Evolutionary conservation across 805 yeast genomes (phyloP).

Genomic region (Clavispora phyllophila): DNA sequence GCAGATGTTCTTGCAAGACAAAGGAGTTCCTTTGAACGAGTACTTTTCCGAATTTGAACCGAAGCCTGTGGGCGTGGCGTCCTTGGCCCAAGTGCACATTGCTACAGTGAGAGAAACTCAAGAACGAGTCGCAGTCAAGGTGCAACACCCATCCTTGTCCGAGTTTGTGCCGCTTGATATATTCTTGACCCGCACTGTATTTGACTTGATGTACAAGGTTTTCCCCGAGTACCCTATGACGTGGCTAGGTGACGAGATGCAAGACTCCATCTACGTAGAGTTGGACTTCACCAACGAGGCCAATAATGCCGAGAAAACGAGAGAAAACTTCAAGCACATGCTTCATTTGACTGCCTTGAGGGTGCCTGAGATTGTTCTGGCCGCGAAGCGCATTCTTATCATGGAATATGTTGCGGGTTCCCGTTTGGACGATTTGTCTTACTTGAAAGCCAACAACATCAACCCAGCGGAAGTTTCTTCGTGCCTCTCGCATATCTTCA

Average conservation of each 20-base stretch:
- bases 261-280: slow-evolving; percentile 83
- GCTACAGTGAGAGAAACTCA: slow-evolving; percentile 59
- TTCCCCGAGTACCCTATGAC: slow-evolving; percentile 92
- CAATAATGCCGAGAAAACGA: slow-evolving; percentile 67
- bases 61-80: slow-evolving; percentile 89
- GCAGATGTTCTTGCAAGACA: slow-evolving; percentile 62
- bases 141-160: slow-evolving; percentile 85
- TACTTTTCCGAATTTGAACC: slow-evolving; percentile 62
- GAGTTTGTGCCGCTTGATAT: slow-evolving; percentile 92
- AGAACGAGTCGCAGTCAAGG: slow-evolving; percentile 83
- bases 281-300: slow-evolving; percentile 87
- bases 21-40: slow-evolving; percentile 56
- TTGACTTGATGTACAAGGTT: slow-evolving; percentile 63
- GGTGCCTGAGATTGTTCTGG: slow-evolving; percentile 66
- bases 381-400: slow-evolving; percentile 66
- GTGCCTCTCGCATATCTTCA: slow-evolving; percentile 86
- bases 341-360: slow-evolving; percentile 66
- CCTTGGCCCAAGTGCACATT: slow-evolving; percentile 90
- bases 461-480: slow-evolving; percentile 73
- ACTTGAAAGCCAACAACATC: slow-evolving; percentile 57
- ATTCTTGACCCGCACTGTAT: slow-evolving; percentile 69
- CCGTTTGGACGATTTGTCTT: slow-evolving; percentile 71
- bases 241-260: slow-evolving; percentile 95
- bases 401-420: slow-evolving; percentile 87
- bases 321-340: slow-evolving; percentile 55